Evolutionary conservation across 1,284 basidiomycete species (phyloP).

Genomic region (Ganoderma resinaceum): DNA sequence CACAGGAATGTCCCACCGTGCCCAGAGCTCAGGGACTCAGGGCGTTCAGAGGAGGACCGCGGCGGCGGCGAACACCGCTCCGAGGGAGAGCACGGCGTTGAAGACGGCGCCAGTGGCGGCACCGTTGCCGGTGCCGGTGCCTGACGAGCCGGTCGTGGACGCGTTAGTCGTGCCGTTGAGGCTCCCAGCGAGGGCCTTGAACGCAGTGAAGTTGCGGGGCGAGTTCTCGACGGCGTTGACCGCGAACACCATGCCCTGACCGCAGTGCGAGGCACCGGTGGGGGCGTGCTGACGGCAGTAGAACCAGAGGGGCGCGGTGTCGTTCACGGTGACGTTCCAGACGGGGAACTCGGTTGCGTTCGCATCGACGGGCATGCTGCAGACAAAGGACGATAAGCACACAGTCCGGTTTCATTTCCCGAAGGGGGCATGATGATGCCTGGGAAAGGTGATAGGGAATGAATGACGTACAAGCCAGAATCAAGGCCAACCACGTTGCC

Average conservation of each 20-base stretch:
- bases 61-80: conserved; percentile 25
- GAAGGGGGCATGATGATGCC: neutral
- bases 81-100: conserved; percentile 24
- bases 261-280: conserved; percentile 45
- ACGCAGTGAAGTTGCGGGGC: conserved; percentile 50
- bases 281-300: conserved; percentile 46
- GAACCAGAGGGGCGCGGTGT: conserved; percentile 55
- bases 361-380: conserved; percentile 57
- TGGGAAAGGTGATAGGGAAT: too few species aligned
- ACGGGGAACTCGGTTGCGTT: conserved; percentile 54
- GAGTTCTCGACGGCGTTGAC: conserved; percentile 49
- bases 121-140: conserved; percentile 16
- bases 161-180: conserved; percentile 43
- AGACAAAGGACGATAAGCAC: neutral
- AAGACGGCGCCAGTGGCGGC: conserved; percentile 9
- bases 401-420: neutral
- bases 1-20: neutral
- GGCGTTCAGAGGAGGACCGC: conserved; percentile 27
- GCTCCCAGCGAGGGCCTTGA: conserved; percentile 44
- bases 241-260: conserved; percentile 52
- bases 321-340: conserved; percentile 61
- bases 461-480: conserved; percentile 60
- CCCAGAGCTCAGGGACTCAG: neutral
- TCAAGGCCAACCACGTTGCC: conserved; percentile 54
- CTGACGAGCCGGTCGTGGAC: conserved; percentile 6